Base-by-base conservation (phyloP, 2,329 filamentous ascomycete genomes). In the Pleomassaria siparia region DNA sequence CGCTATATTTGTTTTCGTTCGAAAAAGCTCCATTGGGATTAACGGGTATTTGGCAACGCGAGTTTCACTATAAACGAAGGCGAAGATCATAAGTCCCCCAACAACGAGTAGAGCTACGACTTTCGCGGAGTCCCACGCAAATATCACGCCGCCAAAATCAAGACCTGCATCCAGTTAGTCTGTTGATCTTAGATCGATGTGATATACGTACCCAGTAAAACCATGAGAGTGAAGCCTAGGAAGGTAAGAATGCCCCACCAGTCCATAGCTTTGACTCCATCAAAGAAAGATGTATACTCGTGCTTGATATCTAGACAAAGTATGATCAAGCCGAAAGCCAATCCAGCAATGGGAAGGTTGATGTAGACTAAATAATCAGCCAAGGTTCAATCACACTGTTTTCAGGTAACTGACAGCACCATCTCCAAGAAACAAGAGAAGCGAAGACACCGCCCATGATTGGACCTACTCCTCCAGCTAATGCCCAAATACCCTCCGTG, bases 1-100 rank as follows among this genome's bases (percentile, higher is more conserved):
- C 0, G 84, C 84, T 10, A 82, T 63, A 45, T 82, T 85, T 1
- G 83, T 81, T 25, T 70, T 59, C 13, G 74, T 72, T 1, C 69
- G 70, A 67, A 89, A 87, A 0, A 89, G 71, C 2, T 73, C 73
- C 46, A 88, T 69, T 0, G 86, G 87, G 56, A 90, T 85, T n/a
- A 91, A 72, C 0, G 87, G 87, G 56, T 84, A 81, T 44, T 76
- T 74, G 3, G 86, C 86, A 8, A 88, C 60, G 44, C 78, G 78
- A 65, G 79, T 80, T 67, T 91, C 87, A 55, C 81, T 80, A 52
- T 83, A 69, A 33, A 87, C 62, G 59, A 89, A 82, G 0, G 76
- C 63, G 25, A 74, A 63, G 4, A 74, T 72, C 69, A 79, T 76
- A 2, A 76, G 42, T 7, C 64, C 58, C 0, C 80, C 80, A 37